These are phyloP conservation scores for Lepidium africanum DNA, from an alignment of 345 rosid species.

Conservation along the genomic window DNA sequence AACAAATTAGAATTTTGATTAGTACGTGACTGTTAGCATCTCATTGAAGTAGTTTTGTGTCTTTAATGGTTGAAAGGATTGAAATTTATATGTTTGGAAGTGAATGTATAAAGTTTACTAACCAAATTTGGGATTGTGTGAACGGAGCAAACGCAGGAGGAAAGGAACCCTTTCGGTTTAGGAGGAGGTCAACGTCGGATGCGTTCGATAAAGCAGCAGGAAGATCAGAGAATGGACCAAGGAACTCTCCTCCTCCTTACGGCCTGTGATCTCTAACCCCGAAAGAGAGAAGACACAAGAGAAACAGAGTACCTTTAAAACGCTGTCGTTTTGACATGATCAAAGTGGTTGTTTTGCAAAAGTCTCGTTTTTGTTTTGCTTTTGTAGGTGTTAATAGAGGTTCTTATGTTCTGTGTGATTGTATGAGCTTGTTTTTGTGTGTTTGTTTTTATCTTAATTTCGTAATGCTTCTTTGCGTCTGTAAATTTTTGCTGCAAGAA, in stretches of 20 bases:
- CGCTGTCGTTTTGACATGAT: neutral
- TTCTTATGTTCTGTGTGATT: neutral
- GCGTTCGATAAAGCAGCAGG: slow-evolving; percentile 53
- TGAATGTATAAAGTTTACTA: slow-evolving; percentile 12
- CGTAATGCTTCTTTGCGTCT: neutral
- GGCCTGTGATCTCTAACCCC: slow-evolving; percentile 54
- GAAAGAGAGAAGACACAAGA: neutral
- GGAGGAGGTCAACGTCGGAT: slow-evolving; percentile 72
- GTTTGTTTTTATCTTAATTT: neutral
- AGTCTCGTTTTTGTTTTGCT: neutral
- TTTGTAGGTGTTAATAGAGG: slow-evolving; percentile 2
- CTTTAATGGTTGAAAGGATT: neutral
- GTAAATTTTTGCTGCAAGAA: slow-evolving; percentile 18
- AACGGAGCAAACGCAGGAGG: slow-evolving; percentile 51
- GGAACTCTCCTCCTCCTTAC: slow-evolving; percentile 74
- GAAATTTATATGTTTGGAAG: neutral
- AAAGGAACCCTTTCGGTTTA: slow-evolving; percentile 73
- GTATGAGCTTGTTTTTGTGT: neutral
- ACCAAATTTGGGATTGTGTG: slow-evolving; percentile 21
- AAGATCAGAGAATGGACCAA: slow-evolving; percentile 52
- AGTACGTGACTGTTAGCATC: neutral
- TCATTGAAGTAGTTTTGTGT: neutral
- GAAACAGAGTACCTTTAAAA: neutral
- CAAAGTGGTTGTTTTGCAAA: neutral
- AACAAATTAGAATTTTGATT: neutral